Conservation (phyloP, 306 rosid genomes). For the Glycine tomentella region DNA sequence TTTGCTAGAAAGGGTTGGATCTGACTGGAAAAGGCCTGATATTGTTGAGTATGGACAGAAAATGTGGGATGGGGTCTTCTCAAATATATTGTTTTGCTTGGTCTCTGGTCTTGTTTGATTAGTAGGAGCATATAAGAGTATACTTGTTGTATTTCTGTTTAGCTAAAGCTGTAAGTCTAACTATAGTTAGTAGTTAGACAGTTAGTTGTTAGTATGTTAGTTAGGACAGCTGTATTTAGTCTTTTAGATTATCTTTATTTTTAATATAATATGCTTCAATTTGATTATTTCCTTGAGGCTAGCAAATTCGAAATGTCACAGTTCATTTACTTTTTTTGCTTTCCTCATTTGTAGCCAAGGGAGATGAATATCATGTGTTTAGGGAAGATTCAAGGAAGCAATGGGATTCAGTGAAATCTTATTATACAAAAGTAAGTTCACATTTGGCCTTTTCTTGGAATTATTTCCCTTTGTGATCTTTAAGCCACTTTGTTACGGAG, state of each 20-base stretch:
- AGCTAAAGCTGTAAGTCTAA: too few relatives aligned
- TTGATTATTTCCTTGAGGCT: constrained; percentile 32
- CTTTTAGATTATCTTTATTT: constrained; percentile 28
- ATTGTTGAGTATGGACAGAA: too few relatives aligned
- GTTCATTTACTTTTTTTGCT: constrained; percentile 29
- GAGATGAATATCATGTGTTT: constrained; percentile 68
- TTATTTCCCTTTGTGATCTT: constrained; percentile 33
- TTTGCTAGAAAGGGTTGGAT: too few relatives aligned
- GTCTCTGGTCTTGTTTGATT: not conserved
- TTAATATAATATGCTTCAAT: constrained; percentile 11
- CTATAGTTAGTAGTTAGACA: too few relatives aligned
- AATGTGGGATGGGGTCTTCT: too few relatives aligned
- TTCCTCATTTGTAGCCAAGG: constrained; percentile 56
- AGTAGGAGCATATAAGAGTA: not conserved
- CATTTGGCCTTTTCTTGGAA: constrained; percentile 19
- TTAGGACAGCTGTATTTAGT: constrained; percentile 9
- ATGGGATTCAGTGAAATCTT: constrained; percentile 76
- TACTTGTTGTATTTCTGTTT: too few relatives aligned
- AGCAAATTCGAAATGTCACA: constrained; percentile 8
- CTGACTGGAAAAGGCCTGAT: too few relatives aligned
- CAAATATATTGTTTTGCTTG: not conserved
- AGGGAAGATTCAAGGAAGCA: constrained; percentile 74
- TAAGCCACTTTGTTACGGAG: constrained; percentile 31
- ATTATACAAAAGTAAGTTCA: constrained; percentile 74
- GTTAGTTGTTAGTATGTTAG: too few relatives aligned